phyloP scores from a whole-genome alignment of 768 basidiomycete species.

The Termitomyces heimii region DNA sequence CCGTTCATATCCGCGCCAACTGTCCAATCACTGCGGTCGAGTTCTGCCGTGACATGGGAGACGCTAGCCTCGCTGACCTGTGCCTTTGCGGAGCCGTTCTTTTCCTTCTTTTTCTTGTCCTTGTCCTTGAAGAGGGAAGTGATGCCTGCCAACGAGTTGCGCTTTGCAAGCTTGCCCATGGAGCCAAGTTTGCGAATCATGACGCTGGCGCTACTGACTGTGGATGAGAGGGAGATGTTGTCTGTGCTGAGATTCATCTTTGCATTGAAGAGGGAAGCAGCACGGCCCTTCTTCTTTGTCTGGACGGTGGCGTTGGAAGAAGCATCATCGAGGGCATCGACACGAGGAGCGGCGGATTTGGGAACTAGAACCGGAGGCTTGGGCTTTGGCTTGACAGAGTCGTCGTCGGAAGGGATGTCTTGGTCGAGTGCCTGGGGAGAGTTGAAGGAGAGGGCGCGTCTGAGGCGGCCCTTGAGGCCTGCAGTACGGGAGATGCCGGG shows the following conservation, averaged over 20 bases:
- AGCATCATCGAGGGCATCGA: conserved; percentile 32
- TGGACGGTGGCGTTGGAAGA: conserved; percentile 39
- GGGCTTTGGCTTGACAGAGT: conserved; percentile 30
- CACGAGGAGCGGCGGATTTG: conserved; percentile 13
- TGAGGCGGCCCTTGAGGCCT: conserved; percentile 73
- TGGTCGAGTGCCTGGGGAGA: conserved; percentile 53
- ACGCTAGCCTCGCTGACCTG: conserved; percentile 61
- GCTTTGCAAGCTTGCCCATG: conserved; percentile 81
- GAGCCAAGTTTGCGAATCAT: conserved; percentile 95
- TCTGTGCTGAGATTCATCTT: conserved; percentile 85
- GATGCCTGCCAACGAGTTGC: conserved; percentile 88
- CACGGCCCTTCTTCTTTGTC: conserved; percentile 67
- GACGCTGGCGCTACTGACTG: conserved; percentile 90
- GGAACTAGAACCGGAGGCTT: conserved; percentile 24
- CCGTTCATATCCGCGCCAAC: conserved; percentile 58
- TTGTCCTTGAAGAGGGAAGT: conserved; percentile 93
- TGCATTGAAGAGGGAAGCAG: conserved; percentile 79
- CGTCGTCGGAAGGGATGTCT: conserved; percentile 40
- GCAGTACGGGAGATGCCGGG: conserved; percentile 44
- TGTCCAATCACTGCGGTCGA: conserved; percentile 71
- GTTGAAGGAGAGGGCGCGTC: conserved; percentile 67
- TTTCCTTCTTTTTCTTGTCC: conserved; percentile 47
- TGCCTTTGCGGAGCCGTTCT: conserved; percentile 44
- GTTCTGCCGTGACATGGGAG: conserved; percentile 79
- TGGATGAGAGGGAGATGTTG: conserved; percentile 92